A percentile compares a stretch with the other conserved stretches of the same genome.
Evolutionary conservation across 306 rosid species (phyloP).

Genomic region (Vigna trinervia): DNA sequence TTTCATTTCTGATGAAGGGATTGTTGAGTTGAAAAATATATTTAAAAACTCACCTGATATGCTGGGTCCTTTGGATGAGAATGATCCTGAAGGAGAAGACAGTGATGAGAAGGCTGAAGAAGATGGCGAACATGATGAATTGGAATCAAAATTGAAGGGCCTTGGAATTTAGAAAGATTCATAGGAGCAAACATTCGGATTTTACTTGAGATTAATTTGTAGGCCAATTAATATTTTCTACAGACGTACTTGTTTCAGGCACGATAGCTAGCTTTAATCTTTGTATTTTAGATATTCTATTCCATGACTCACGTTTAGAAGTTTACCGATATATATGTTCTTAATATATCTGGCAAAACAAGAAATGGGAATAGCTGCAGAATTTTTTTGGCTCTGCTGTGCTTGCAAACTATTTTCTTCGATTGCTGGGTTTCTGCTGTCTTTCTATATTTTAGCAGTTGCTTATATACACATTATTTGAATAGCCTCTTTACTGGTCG

Average conservation of each 20-base stretch:
- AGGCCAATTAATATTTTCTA: conserved; percentile 42
- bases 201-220: conserved; percentile 42
- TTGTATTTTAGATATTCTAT: conserved; percentile 47
- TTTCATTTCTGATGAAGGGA: conserved; percentile 83
- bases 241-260: conserved; percentile 39
- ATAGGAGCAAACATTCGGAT: conserved; percentile 41
- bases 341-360: conserved; percentile 45
- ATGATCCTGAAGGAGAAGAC: conserved; percentile 85
- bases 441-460: conserved; percentile 18
- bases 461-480: conserved; percentile 13
- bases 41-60: conserved; percentile 63
- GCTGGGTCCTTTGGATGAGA: conserved; percentile 89
- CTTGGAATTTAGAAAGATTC: conserved; percentile 67
- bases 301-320: conserved; percentile 22
- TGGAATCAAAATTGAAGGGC: conserved; percentile 75
- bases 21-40: conserved; percentile 64
- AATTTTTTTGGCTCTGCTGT: neutral
- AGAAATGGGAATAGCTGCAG: conserved; percentile 35
- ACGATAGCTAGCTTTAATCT: conserved; percentile 39
- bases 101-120: conserved; percentile 65
- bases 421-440: conserved; percentile 12
- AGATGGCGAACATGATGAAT: conserved; percentile 61
- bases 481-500: conserved; percentile 4
- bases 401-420: conserved; percentile 22
- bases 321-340: conserved; percentile 43